A percentile compares a stretch with the other conserved stretches of the same genome.
phyloP scores from a whole-genome alignment of 2,329 filamentous ascomycete genomes.

The Fusarium tricinctum region DNA sequence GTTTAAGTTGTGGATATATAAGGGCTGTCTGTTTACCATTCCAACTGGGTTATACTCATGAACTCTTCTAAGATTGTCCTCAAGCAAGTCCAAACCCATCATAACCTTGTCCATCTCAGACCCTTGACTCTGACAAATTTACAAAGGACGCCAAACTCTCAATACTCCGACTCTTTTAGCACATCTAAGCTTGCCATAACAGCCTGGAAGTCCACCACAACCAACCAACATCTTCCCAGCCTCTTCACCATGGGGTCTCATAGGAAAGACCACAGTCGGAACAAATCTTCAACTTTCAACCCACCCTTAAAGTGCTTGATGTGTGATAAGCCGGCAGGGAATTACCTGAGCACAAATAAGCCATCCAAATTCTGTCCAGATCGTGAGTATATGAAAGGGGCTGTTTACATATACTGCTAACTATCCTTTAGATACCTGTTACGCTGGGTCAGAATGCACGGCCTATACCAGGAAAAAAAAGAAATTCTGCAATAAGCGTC shows the following conservation, averaged over 20 bases:
- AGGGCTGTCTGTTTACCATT: background rate
- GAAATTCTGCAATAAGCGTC: constrained; percentile 6
- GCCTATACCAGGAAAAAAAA: fast-evolving
- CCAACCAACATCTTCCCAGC: background rate
- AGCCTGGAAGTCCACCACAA: background rate
- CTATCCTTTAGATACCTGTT: background rate
- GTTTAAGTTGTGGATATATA: background rate
- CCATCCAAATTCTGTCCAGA: background rate
- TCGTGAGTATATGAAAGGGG: background rate
- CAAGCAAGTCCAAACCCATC: too few species aligned
- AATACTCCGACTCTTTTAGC: background rate
- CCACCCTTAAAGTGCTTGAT: background rate
- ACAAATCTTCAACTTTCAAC: background rate
- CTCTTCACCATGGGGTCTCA: background rate
- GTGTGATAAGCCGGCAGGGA: background rate
- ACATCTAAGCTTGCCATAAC: background rate
- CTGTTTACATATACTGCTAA: background rate
- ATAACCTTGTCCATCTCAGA: too few species aligned
- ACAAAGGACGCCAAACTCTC: background rate
- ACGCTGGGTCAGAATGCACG: background rate
- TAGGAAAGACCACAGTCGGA: background rate
- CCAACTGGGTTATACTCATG: background rate
- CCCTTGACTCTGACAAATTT: background rate
- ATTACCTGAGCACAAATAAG: background rate
- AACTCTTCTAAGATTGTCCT: background rate